Conservation (phyloP, 192 early-diverging fungal species). For the Martensiomyces pterosporus region DNA sequence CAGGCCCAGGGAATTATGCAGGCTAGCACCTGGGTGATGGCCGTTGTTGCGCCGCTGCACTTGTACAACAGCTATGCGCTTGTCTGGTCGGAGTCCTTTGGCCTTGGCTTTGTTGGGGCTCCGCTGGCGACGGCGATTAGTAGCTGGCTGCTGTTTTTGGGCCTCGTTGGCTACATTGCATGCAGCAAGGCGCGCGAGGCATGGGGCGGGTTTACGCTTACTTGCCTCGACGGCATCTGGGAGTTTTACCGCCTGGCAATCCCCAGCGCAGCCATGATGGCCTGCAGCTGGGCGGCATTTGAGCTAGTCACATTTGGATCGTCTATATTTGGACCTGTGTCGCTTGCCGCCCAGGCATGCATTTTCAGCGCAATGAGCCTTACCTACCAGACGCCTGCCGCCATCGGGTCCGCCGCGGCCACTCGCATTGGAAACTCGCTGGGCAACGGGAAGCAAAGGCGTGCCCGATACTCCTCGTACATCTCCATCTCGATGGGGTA, state of each 20-base stretch:
- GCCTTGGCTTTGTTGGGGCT: constrained; percentile 65
- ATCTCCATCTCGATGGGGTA: constrained; percentile 57
- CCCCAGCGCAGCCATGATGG: constrained; percentile 81
- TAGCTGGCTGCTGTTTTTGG: constrained; percentile 57
- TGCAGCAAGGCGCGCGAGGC: constrained; percentile 43
- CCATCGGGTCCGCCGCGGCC: constrained; percentile 67
- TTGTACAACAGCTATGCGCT: constrained; percentile 25
- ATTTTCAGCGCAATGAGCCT: constrained; percentile 67
- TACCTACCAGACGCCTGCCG: constrained; percentile 68
- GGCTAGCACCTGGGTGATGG: constrained; percentile 53
- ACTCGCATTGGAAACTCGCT: constrained; percentile 77
- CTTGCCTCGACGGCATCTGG: constrained; percentile 58
- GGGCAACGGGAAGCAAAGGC: constrained; percentile 54
- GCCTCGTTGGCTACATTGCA: constrained; percentile 53
- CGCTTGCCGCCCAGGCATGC: constrained; percentile 79
- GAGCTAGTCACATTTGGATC: constrained; percentile 69
- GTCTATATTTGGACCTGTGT: constrained; percentile 69
- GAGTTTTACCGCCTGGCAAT: constrained; percentile 70
- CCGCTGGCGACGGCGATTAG: constrained; percentile 64
- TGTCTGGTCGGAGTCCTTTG: constrained; percentile 46
- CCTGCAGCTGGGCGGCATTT: constrained; percentile 80
- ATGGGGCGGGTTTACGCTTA: constrained; percentile 80
- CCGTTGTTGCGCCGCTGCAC: constrained; percentile 32
- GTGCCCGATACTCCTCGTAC: constrained; percentile 55
- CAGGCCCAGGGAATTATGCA: constrained; percentile 93